phyloP scores from a whole-genome alignment of 164 flowering plant genomes.

The Vitis rotundifolia region DNA sequence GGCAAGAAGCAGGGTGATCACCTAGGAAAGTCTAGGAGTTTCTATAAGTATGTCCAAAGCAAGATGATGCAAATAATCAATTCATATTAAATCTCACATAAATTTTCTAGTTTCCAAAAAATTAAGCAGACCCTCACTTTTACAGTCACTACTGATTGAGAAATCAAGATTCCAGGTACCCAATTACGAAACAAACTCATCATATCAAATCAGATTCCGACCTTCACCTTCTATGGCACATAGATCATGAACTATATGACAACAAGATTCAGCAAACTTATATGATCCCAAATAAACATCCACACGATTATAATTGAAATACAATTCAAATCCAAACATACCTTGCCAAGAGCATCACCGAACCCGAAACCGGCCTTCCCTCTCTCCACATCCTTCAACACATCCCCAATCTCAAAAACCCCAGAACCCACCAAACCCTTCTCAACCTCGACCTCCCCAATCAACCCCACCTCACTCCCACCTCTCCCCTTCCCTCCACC shows the following conservation, averaged over 20 bases:
- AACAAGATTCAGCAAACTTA: no score
- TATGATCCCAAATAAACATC: not conserved
- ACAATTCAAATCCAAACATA: conserved; percentile 17
- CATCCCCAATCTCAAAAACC: conserved; percentile 34
- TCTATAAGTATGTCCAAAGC: no score
- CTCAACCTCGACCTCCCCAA: conserved; percentile 17
- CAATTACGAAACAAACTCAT: not conserved
- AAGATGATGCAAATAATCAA: no score
- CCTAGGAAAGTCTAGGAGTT: no score
- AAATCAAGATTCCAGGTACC: not conserved
- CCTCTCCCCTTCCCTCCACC: conserved; percentile 18
- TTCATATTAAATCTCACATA: not conserved
- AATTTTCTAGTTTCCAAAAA: not conserved
- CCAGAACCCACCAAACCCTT: conserved; percentile 12
- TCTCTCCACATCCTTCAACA: conserved; percentile 13
- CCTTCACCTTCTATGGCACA: not conserved
- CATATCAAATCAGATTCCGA: not conserved
- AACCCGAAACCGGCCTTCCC: conserved; percentile 23
- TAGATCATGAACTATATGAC: not conserved
- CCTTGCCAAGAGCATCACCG: conserved; percentile 32
- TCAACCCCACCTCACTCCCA: conserved; percentile 23
- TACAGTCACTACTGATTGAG: not conserved
- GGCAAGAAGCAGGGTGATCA: no score
- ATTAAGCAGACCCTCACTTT: not conserved
- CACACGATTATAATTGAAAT: not conserved